phyloP scores from a whole-genome alignment of 805 yeast species.

The Yarrowia sp. region DNA sequence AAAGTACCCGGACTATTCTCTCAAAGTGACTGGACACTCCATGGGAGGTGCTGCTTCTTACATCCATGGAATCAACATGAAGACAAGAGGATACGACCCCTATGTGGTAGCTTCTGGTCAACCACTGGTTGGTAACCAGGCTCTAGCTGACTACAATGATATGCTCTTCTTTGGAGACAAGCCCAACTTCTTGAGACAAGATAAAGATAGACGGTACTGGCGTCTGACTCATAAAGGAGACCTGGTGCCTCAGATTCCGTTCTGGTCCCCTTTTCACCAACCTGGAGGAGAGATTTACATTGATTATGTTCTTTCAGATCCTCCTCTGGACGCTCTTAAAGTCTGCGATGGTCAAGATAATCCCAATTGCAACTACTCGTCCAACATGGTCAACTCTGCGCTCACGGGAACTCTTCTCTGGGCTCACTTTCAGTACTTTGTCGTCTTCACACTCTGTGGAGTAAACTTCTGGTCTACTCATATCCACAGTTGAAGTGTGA shows the following conservation, averaged over 20 bases:
- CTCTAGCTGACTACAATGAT: conserved; percentile 11
- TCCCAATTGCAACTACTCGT: conserved; percentile 25
- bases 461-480: conserved; percentile 11
- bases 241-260: conserved; percentile 11
- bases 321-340: conserved; percentile 15
- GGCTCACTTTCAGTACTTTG: conserved; percentile 29
- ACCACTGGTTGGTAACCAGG: conserved; percentile 13
- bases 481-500: neutral
- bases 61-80: conserved; percentile 15
- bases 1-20: conserved; percentile 20
- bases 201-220: conserved; percentile 5
- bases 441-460: conserved; percentile 8
- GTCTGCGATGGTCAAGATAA: conserved; percentile 17
- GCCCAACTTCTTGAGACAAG: conserved; percentile 12
- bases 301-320: conserved; percentile 4
- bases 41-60: conserved; percentile 19
- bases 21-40: conserved; percentile 18
- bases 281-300: conserved; percentile 21
- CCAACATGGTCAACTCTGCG: conserved; percentile 2
- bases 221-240: conserved; percentile 7
- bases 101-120: conserved; percentile 10
- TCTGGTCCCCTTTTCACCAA: conserved; percentile 11
- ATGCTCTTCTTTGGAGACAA: conserved; percentile 12
- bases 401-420: neutral
- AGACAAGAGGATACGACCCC: conserved; percentile 13